Percentiles rank a stretch among this genome's conserved stretches.
phyloP scores from a whole-genome alignment of 306 rosid genomes.

The Cicer pinnatifidum region DNA sequence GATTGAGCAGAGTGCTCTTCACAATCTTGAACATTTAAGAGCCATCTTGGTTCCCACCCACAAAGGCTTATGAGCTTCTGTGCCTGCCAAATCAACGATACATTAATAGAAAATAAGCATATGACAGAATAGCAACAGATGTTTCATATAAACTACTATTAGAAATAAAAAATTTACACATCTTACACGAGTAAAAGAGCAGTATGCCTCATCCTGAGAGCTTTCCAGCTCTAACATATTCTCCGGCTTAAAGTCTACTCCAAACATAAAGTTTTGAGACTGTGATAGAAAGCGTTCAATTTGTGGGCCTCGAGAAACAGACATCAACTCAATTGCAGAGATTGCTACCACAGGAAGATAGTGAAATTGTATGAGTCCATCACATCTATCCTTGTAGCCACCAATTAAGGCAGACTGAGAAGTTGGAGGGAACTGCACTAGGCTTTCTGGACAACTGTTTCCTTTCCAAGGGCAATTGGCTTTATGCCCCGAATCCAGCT shows the following conservation, averaged over 20 bases:
- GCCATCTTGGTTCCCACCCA: slow-evolving; percentile 99
- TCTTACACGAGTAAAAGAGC: slow-evolving; percentile 78
- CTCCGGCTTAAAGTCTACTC: slow-evolving; percentile 68
- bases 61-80: slow-evolving; percentile 97
- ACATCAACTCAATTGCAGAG: slow-evolving; percentile 84
- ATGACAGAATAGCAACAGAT: slow-evolving; percentile 30
- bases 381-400: slow-evolving; percentile 97
- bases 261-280: slow-evolving; percentile 58
- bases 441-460: slow-evolving; percentile 94
- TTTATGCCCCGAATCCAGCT: slow-evolving; percentile 85
- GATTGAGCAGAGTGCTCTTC: slow-evolving; percentile 99
- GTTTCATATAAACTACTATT: slow-evolving; percentile 13
- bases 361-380: slow-evolving; percentile 87
- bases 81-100: slow-evolving; percentile 67
- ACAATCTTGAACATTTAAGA: slow-evolving; percentile 85
- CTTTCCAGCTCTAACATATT: slow-evolving; percentile 68
- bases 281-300: slow-evolving; percentile 77
- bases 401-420: slow-evolving; percentile 88
- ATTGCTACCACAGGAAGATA: slow-evolving; percentile 78
- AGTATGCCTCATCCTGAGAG: slow-evolving; percentile 76
- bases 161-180: slow-evolving; percentile 27
- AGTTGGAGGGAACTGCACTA: slow-evolving; percentile 98
- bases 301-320: slow-evolving; percentile 69
- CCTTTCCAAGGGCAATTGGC: slow-evolving; percentile 93
- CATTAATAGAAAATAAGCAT: slow-evolving; percentile 42